A percentile compares a stretch with the other conserved stretches of the same genome.
phyloP scores from a whole-genome alignment of 768 basidiomycete species.

The Ramaria rubella region DNA sequence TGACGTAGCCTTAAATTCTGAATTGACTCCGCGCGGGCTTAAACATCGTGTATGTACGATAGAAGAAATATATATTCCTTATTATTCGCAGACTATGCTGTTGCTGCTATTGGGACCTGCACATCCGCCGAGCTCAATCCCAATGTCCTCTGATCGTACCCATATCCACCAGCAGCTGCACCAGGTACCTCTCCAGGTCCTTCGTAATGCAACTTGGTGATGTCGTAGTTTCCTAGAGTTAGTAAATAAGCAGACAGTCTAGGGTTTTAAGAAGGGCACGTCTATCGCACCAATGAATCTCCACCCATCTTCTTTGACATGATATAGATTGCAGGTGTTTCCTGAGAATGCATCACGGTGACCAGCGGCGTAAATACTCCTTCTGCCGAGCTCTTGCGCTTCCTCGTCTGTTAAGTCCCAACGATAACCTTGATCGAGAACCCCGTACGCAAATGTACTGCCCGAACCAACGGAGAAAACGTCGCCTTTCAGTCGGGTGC shows the following conservation, averaged over 20 bases:
- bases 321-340: constrained; percentile 93
- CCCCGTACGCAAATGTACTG: constrained; percentile 98
- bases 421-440: constrained; percentile 89
- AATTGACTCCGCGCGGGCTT: background rate
- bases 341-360: constrained; percentile 96
- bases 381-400: constrained; percentile 86
- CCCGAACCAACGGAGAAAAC: constrained; percentile 99
- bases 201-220: constrained; percentile 87
- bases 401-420: constrained; percentile 93
- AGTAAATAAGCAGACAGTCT: constrained; percentile 11
- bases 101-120: background rate
- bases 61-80: background rate
- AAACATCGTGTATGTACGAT: background rate
- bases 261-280: background rate
- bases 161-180: constrained; percentile 62
- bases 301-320: constrained; percentile 94
- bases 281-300: constrained; percentile 75
- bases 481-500: constrained; percentile 90
- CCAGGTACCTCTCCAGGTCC: constrained; percentile 67
- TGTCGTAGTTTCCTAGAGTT: constrained; percentile 82
- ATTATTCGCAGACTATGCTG: background rate
- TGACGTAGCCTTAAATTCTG: background rate
- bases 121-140: constrained; percentile 11
- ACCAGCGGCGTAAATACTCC: constrained; percentile 94
- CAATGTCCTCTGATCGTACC: constrained; percentile 58